These are phyloP conservation scores for Elaeis guineensis DNA, from an alignment of 176 grass and related monocot genomes.

Conservation along the genomic window DNA sequence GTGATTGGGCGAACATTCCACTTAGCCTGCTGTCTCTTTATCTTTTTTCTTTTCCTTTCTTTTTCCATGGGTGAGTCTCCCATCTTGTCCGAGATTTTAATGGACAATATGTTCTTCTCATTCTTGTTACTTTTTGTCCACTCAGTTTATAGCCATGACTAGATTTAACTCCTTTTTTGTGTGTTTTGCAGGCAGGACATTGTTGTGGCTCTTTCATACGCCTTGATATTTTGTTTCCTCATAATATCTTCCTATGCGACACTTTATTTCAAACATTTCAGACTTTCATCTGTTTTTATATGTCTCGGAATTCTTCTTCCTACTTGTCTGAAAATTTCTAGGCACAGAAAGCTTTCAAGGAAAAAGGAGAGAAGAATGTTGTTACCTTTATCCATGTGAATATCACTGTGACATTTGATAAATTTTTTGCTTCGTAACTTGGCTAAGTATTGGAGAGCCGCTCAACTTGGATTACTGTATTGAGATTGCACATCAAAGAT, in stretches of 20 bases:
- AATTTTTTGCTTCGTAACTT: not conserved
- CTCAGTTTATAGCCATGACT: not conserved
- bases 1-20: too few species aligned
- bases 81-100: too few species aligned
- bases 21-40: too few species aligned
- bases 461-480: conserved; percentile 13
- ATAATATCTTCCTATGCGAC: conserved; percentile 52
- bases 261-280: conserved; percentile 57
- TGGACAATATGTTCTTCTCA: too few species aligned
- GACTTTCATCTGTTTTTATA: conserved; percentile 49
- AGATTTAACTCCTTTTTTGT: not conserved
- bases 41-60: too few species aligned
- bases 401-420: conserved; percentile 35
- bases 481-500: conserved; percentile 5
- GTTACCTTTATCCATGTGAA: conserved; percentile 94
- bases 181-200: conserved; percentile 62
- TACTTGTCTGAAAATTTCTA: conserved; percentile 69
- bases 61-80: too few species aligned
- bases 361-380: conserved; percentile 87
- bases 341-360: conserved; percentile 69
- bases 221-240: conserved; percentile 57
- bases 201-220: conserved; percentile 54
- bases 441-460: too few species aligned
- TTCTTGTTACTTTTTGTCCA: too few species aligned
- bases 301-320: conserved; percentile 65